phyloP scores from a whole-genome alignment of 176 grass and related monocot genomes.

The Triticum aestivum region IWGSC_CS_RefSeq_v2.1 NC_057799.1:462506168-462506667 shows the following conservation, averaged over 20 bases:
- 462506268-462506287: background rate
- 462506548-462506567: conserved; percentile 76
- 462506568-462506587: conserved; percentile 71
- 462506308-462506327: background rate
- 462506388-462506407: background rate
- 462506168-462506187: background rate
- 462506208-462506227: background rate
- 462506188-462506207: background rate
- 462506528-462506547: background rate
- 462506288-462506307: background rate
- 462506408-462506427: background rate
- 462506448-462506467: background rate
- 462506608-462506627: conserved; percentile 83
- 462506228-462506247: background rate
- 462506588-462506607: conserved; percentile 92
- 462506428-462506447: background rate
- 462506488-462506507: background rate
- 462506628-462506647: conserved; percentile 77
- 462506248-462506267: background rate
- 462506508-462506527: background rate
- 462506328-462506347: background rate
- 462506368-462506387: background rate
- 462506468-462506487: background rate
- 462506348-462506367: background rate
- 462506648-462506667: conserved; percentile 59